Base-by-base conservation (phyloP, 805 yeast genomes). In the Kockiozyma suomiensis region DNA sequence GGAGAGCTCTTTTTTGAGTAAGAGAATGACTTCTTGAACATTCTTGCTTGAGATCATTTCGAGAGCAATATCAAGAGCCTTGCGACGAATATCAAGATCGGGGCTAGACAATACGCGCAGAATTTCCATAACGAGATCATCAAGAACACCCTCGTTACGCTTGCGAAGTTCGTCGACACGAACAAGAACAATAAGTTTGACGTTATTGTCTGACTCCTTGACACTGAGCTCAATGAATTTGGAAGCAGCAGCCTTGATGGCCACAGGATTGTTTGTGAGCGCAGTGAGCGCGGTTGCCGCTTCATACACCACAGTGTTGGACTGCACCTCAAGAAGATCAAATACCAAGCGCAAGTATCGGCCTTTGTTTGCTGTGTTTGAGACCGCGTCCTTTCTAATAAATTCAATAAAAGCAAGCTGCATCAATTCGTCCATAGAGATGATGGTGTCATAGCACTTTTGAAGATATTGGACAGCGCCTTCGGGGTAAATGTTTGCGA, bases 131-230 rank as follows among this genome's bases (percentile, higher is more conserved):
- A 90, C 85, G 64, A 88, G 80, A 58, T 88, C 96, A 71, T 89
- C 92, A 66, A 93, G 80, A 50, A 88, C 79, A 54, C 97, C 97
- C 23, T 94, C 93, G 71, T 86, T 83, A 63, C 81, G 81, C 63
- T 78, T 77, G 70, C 89, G 87, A 54, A 94, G 82, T 55, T 87
- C 90, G 68, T 82, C 83, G 61, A 94, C 85, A 74, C 96, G 84
- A 71, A 90, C 94, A 70, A 94, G 80, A 21, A 96, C 94, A 70
- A 93, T 92, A 66, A 94, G 82, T 75, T 96, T 96, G 69, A 93
- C 92, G 71, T 92, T 94, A 77, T 89, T 92, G 75, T 94, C 98
- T n/a, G 96, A 81, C 72, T 91, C 98, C 72, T 87, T 89, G 68
- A 86, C 85, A 35, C 97, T 96, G 68, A 94, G 80, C 59, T 90